Conservation (phyloP, 805 yeast species). For the Ogataea pilisensis region DNA sequence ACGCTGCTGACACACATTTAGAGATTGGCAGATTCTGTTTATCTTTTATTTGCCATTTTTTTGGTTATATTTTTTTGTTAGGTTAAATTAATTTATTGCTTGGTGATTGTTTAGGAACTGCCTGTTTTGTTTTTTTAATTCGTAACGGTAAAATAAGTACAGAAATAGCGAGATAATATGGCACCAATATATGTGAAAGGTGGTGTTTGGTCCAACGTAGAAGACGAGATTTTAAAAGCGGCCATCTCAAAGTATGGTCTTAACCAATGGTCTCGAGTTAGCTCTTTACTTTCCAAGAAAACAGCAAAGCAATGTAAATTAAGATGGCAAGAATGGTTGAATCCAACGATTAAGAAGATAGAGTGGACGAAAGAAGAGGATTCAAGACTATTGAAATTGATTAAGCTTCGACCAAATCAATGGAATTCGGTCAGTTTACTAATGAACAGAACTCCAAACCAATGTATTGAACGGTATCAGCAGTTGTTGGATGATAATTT, state of each 20-base stretch:
- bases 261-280: conserved; percentile 91
- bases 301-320: conserved; percentile 90
- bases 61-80: no score
- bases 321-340: conserved; percentile 86
- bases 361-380: conserved; percentile 81
- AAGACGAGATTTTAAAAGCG: conserved; percentile 83
- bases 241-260: conserved; percentile 92
- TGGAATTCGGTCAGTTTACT: conserved; percentile 89
- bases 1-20: no score
- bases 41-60: no score
- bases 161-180: no score
- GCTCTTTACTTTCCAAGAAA: conserved; percentile 79
- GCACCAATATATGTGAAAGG: conserved; percentile 76
- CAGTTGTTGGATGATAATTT: conserved; percentile 51
- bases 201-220: conserved; percentile 84
- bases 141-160: no score
- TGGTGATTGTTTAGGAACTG: no score
- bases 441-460: conserved; percentile 80
- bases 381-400: conserved; percentile 59
- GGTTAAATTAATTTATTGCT: no score
- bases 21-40: no score
- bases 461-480: conserved; percentile 83
- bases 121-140: no score
- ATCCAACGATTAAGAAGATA: conserved; percentile 60
- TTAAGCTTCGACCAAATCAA: conserved; percentile 77